These are phyloP conservation scores for Ulvella scutata DNA, from an alignment of 139 green algal species.

Conservation along the genomic window DNA sequence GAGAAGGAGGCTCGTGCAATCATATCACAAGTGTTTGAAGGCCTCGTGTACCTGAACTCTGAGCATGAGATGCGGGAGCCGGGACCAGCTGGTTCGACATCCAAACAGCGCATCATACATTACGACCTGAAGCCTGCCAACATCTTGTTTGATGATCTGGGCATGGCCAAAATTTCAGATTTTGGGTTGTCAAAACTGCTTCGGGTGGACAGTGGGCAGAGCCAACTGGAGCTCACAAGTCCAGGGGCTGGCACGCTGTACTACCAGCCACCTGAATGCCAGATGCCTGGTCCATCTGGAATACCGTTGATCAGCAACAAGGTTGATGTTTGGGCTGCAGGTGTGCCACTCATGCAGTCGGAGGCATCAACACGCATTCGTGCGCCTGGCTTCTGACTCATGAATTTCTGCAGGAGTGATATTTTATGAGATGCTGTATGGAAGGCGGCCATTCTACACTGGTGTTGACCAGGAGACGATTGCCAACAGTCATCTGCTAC, in stretches of 20 bases:
- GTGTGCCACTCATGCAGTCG: conserved; percentile 14
- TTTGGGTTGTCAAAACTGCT: conserved; percentile 84
- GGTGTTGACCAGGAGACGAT: conserved; percentile 30
- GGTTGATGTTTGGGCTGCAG: conserved; percentile 78
- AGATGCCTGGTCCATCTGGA: neutral
- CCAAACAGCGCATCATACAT: conserved; percentile 63
- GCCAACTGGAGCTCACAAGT: conserved; percentile 85
- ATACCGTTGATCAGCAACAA: conserved; percentile 79
- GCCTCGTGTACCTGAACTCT: conserved; percentile 19
- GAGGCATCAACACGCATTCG: too few species aligned
- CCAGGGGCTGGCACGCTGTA: conserved; percentile 92
- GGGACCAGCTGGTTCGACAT: neutral
- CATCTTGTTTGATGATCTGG: conserved; percentile 79
- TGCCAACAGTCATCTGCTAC: neutral
- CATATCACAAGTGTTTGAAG: conserved; percentile 33
- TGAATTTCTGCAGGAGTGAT: conserved; percentile 68
- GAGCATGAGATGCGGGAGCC: neutral
- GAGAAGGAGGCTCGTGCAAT: conserved; percentile 74
- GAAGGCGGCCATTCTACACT: conserved; percentile 56
- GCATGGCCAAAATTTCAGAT: conserved; percentile 84
- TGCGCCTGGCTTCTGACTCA: too few species aligned
- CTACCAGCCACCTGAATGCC: conserved; percentile 57
- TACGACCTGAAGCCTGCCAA: conserved; percentile 70
- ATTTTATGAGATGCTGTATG: conserved; percentile 90
- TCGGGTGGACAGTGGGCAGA: conserved; percentile 5